These are phyloP conservation scores for Chaetothyriales sp. DNA, from an alignment of 2,329 filamentous ascomycete genomes.

Conservation along the genomic window DNA sequence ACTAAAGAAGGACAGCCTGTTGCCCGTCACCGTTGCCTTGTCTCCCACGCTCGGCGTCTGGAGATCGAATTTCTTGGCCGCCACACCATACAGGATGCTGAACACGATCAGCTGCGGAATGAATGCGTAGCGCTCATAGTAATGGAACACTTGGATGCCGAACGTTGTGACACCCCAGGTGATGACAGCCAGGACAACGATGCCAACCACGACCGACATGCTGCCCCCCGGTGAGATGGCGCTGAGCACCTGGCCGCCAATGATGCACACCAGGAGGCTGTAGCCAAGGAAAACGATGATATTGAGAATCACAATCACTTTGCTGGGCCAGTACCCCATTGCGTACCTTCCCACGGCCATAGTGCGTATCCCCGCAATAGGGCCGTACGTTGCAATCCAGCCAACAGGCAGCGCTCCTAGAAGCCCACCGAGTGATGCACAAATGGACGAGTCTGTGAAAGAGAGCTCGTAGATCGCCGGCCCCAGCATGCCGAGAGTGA, in stretches of 20 bases:
- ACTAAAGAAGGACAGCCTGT: slow-evolving; percentile 55
- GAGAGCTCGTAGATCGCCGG: slow-evolving; percentile 45
- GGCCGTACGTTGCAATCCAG: slow-evolving; percentile 50
- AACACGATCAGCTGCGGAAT: slow-evolving; percentile 49
- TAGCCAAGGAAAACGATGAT: slow-evolving; percentile 51
- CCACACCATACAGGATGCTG: slow-evolving; percentile 48
- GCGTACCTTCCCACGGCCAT: slow-evolving; percentile 48
- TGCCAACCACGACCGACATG: slow-evolving; percentile 52
- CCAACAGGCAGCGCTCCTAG: slow-evolving; percentile 42
- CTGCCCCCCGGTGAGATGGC: slow-evolving; percentile 46
- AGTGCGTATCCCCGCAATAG: slow-evolving; percentile 47
- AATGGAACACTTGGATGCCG: slow-evolving; percentile 54
- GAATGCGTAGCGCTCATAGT: slow-evolving; percentile 54
- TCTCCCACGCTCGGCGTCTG: slow-evolving; percentile 39
- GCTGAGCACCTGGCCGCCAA: slow-evolving; percentile 55
- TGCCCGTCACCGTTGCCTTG: slow-evolving; percentile 21
- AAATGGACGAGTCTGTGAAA: slow-evolving; percentile 43
- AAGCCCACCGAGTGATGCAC: slow-evolving; percentile 44
- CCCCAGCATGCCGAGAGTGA: slow-evolving; percentile 51
- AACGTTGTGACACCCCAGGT: slow-evolving; percentile 53
- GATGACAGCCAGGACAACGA: slow-evolving; percentile 50
- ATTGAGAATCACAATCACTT: slow-evolving; percentile 49
- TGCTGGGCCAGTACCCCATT: slow-evolving; percentile 54
- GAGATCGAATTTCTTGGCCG: slow-evolving; percentile 46
- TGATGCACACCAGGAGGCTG: slow-evolving; percentile 45